phyloP scores from a whole-genome alignment of 1,284 basidiomycete genomes.

The Entoloma clypeatum region DNA sequence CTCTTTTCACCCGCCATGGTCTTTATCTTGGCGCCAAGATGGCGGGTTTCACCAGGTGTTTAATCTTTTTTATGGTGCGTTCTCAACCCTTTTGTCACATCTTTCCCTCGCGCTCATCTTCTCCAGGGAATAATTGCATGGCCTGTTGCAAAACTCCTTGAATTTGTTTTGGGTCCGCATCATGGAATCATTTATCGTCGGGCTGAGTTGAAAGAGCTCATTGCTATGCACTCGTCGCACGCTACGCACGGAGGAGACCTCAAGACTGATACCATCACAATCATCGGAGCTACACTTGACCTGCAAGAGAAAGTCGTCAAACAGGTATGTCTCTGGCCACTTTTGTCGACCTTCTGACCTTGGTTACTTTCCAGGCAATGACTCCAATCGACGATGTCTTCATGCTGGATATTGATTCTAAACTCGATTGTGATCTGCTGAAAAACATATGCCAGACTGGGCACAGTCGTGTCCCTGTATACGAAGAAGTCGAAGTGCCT shows the following conservation, averaged over 20 bases:
- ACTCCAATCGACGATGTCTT: slow-evolving; percentile 77
- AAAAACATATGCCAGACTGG: slow-evolving; percentile 74
- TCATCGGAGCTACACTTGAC: slow-evolving; percentile 73
- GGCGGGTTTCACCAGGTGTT: slow-evolving; percentile 68
- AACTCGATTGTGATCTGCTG: slow-evolving; percentile 76
- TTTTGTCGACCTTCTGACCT: neutral
- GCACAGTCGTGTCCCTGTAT: slow-evolving; percentile 76
- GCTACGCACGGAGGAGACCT: slow-evolving; percentile 65
- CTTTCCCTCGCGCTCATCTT: neutral
- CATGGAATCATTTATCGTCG: slow-evolving; percentile 61
- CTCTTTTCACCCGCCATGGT: slow-evolving; percentile 88
- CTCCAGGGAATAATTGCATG: slow-evolving; percentile 71
- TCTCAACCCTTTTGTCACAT: neutral
- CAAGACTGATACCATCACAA: slow-evolving; percentile 70
- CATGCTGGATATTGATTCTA: slow-evolving; percentile 79
- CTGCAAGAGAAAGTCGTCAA: slow-evolving; percentile 68
- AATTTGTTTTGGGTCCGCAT: slow-evolving; percentile 59
- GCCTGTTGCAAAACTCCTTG: slow-evolving; percentile 74
- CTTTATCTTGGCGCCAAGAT: slow-evolving; percentile 90
- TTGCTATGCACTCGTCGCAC: slow-evolving; percentile 63
- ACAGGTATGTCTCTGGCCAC: slow-evolving; percentile 36
- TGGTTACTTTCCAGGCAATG: slow-evolving; percentile 54
- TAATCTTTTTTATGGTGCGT: slow-evolving; percentile 67
- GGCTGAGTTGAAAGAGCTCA: slow-evolving; percentile 68
- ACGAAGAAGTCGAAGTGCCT: slow-evolving; percentile 66